Evolutionary conservation across 371 early-diverging fungal species (phyloP).

Genomic region (Actinomortierella ambigua): DNA sequence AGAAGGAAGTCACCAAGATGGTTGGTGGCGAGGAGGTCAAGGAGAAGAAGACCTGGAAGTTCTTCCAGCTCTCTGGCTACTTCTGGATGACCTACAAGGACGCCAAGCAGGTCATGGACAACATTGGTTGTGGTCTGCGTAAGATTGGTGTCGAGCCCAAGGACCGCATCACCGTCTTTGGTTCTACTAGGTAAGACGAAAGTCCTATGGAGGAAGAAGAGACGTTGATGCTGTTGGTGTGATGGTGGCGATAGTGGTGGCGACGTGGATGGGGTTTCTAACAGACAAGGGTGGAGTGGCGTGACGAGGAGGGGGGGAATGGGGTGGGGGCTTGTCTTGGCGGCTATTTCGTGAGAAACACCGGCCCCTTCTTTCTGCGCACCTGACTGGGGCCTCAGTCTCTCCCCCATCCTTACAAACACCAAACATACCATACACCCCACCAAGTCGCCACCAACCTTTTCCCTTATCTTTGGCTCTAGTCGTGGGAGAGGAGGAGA

Average conservation of each 20-base stretch:
- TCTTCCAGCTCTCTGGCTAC: constrained; percentile 72
- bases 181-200: constrained; percentile 71
- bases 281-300: too few species aligned
- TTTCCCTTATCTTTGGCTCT: too few species aligned
- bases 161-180: constrained; percentile 75
- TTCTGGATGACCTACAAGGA: constrained; percentile 72
- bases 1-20: constrained; percentile 74
- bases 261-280: too few species aligned
- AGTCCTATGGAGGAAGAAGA: background rate
- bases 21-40: constrained; percentile 64
- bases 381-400: too few species aligned
- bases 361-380: too few species aligned
- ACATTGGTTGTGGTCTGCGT: constrained; percentile 70
- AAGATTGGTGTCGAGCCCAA: constrained; percentile 66
- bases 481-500: too few species aligned
- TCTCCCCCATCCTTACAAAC: background rate
- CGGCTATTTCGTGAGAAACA: too few species aligned
- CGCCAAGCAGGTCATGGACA: constrained; percentile 49
- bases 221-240: background rate
- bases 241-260: too few species aligned
- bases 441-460: too few species aligned
- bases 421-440: too few species aligned
- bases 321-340: too few species aligned
- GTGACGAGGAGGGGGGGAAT: too few species aligned
- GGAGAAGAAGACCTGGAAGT: constrained; percentile 85